phyloP scores from a whole-genome alignment of 2,329 filamentous ascomycete species.

The Rhinocladiella mackenziei region DNA sequence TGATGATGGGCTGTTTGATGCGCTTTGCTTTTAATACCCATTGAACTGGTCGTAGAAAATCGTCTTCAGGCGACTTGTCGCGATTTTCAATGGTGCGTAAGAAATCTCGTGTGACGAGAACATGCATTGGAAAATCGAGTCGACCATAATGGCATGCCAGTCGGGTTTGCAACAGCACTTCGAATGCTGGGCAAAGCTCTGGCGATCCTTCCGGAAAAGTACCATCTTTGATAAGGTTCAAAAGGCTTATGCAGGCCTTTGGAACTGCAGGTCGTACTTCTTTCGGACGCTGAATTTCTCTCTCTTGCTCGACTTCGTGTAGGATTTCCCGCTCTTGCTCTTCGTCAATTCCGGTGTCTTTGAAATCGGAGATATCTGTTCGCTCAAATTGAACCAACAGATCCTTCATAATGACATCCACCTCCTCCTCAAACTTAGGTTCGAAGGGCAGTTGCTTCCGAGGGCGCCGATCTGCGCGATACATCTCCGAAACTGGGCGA shows the following conservation, averaged over 20 bases:
- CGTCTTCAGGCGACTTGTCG: slow-evolving; percentile 36
- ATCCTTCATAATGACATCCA: slow-evolving; percentile 29
- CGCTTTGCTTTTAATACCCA: slow-evolving; percentile 48
- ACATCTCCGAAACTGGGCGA: slow-evolving; percentile 50
- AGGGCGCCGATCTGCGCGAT: slow-evolving; percentile 38
- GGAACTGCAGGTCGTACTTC: slow-evolving; percentile 43
- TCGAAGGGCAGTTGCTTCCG: slow-evolving; percentile 1
- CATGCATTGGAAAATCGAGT: slow-evolving; percentile 36
- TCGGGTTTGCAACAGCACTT: slow-evolving; percentile 38
- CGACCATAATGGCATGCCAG: slow-evolving; percentile 4
- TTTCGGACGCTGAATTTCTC: slow-evolving; percentile 50
- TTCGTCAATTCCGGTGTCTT: slow-evolving; percentile 49
- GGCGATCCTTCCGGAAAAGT: slow-evolving; percentile 26
- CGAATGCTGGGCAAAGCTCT: slow-evolving; percentile 48
- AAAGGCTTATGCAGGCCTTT: slow-evolving; percentile 43
- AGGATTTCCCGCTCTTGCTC: slow-evolving; percentile 65
- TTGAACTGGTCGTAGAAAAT: slow-evolving; percentile 52
- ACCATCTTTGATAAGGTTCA: slow-evolving; percentile 40
- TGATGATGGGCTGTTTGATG: slow-evolving; percentile 44
- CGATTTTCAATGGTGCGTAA: slow-evolving; percentile 41
- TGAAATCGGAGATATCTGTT: slow-evolving; percentile 35
- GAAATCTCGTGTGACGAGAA: slow-evolving; percentile 53
- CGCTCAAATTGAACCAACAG: slow-evolving; percentile 39
- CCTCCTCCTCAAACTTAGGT: slow-evolving; percentile 23
- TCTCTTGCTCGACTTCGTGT: slow-evolving; percentile 60